Conservation (phyloP, 164 flowering plant species). For the Saururus chinensis region DNA sequence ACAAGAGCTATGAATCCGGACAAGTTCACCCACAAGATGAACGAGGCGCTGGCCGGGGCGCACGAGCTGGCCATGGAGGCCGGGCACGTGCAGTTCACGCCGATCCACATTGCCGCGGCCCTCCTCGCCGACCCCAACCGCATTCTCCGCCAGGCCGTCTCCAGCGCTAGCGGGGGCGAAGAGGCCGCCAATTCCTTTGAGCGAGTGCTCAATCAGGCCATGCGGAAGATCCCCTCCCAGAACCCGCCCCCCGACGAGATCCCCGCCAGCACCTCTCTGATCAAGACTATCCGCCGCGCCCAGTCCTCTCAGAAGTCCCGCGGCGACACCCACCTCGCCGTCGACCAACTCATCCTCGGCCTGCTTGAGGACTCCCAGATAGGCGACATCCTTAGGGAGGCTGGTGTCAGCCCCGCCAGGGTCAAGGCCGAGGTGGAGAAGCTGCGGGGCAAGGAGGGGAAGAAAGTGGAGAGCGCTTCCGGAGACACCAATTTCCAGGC, state of each 20-base stretch:
- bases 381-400: slow-evolving; percentile 57
- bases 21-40: slow-evolving; percentile 83
- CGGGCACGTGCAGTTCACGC: slow-evolving; percentile 73
- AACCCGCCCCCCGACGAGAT: slow-evolving; percentile 63
- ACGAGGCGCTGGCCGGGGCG: slow-evolving; percentile 53
- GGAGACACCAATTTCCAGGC: slow-evolving; percentile 82
- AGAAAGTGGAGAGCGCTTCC: slow-evolving; percentile 75
- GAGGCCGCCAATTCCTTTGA: slow-evolving; percentile 51
- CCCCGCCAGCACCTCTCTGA: slow-evolving; percentile 55
- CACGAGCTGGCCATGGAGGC: slow-evolving; percentile 48
- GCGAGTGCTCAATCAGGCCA: slow-evolving; percentile 47
- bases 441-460: slow-evolving; percentile 72
- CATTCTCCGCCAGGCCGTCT: slow-evolving; percentile 53
- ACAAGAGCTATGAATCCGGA: slow-evolving; percentile 46
- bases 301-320: slow-evolving; percentile 58
- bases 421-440: slow-evolving; percentile 78
- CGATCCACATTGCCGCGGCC: slow-evolving; percentile 52
- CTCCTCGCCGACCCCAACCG: slow-evolving; percentile 50
- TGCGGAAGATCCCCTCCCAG: slow-evolving; percentile 67
- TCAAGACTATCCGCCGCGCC: slow-evolving; percentile 56
- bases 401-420: slow-evolving; percentile 41
- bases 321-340: slow-evolving; percentile 64
- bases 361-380: slow-evolving; percentile 86
- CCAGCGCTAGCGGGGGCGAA: slow-evolving; percentile 45
- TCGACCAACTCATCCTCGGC: slow-evolving; percentile 67